Evolutionary conservation across 202 grass and related monocot genomes (phyloP).

Genomic region (Schoenoplectus tabernaemontani): DNA sequence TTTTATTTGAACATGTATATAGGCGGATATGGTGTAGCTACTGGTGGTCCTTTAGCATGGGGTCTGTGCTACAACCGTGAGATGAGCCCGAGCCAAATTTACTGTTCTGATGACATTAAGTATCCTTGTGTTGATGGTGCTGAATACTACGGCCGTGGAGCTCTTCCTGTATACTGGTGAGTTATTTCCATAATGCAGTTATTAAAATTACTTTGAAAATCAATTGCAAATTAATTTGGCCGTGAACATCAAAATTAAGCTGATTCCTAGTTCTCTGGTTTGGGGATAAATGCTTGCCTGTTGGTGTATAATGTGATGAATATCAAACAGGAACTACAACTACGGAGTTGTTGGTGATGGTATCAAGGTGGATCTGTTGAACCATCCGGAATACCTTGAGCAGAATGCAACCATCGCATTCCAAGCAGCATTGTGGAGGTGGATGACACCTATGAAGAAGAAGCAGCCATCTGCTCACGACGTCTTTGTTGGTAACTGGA

Average conservation of each 20-base stretch:
- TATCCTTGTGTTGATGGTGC: slow-evolving; percentile 58
- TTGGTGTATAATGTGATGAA: slow-evolving; percentile 13
- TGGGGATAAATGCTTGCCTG: slow-evolving; percentile 15
- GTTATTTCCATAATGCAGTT: not conserved
- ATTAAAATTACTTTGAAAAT: slow-evolving; percentile 7
- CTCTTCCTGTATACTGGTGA: slow-evolving; percentile 69
- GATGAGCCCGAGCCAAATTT: slow-evolving; percentile 65
- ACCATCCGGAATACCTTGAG: slow-evolving; percentile 61
- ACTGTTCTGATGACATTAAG: slow-evolving; percentile 43
- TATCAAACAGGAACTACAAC: slow-evolving; percentile 42
- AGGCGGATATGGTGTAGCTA: slow-evolving; percentile 45
- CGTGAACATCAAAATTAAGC: not conserved
- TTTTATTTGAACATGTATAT: not conserved
- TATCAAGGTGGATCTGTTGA: slow-evolving; percentile 57
- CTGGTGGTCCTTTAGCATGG: slow-evolving; percentile 47
- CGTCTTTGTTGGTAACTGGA: slow-evolving; percentile 75
- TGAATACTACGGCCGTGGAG: slow-evolving; percentile 60
- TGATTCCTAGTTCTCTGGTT: not conserved
- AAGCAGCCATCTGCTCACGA: slow-evolving; percentile 74
- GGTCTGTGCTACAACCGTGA: slow-evolving; percentile 77
- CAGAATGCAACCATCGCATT: slow-evolving; percentile 70
- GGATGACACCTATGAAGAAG: slow-evolving; percentile 76
- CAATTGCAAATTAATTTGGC: not conserved
- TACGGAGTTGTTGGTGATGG: slow-evolving; percentile 47
- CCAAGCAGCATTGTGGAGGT: slow-evolving; percentile 65